A percentile compares a stretch with the other conserved stretches of the same genome.
Conservation (phyloP, 1,284 basidiomycete species). For the Ceratobasidium papillatum region DNA sequence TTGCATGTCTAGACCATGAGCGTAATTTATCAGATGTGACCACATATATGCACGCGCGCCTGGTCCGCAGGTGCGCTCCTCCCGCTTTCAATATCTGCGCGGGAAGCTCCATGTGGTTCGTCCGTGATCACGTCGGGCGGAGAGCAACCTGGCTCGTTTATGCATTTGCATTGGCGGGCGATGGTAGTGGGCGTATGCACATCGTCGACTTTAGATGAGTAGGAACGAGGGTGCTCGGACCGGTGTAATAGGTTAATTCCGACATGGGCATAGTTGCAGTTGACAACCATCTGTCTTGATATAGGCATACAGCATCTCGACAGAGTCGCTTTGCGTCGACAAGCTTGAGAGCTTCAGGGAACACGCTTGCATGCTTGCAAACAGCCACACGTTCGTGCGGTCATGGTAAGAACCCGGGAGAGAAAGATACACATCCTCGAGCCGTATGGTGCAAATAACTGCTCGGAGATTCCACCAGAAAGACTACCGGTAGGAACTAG, state of each 20-base stretch:
- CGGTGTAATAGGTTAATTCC: neutral
- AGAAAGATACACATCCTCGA: neutral
- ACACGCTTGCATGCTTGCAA: neutral
- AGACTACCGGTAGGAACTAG: neutral
- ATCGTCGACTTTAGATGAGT: neutral
- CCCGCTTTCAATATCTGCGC: neutral
- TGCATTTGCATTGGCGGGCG: neutral
- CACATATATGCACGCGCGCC: neutral
- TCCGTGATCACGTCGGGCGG: constrained; percentile 21
- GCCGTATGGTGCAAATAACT: neutral
- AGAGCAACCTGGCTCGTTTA: neutral
- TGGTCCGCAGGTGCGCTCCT: neutral
- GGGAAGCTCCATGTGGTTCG: neutral
- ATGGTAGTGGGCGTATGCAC: neutral
- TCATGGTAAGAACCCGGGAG: neutral
- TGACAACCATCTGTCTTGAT: neutral
- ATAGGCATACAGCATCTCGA: neutral
- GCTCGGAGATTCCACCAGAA: neutral
- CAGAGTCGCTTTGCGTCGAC: neutral
- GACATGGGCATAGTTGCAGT: neutral
- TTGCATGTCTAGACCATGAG: neutral
- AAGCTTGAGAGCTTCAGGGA: no score
- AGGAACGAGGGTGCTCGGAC: neutral
- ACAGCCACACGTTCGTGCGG: neutral
- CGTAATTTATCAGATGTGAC: constrained; percentile 11